Percentiles rank a stretch among this genome's conserved stretches.
phyloP scores from a whole-genome alignment of 1,284 basidiomycete species.

The Mycosarcoma mackinlayi region DNA sequence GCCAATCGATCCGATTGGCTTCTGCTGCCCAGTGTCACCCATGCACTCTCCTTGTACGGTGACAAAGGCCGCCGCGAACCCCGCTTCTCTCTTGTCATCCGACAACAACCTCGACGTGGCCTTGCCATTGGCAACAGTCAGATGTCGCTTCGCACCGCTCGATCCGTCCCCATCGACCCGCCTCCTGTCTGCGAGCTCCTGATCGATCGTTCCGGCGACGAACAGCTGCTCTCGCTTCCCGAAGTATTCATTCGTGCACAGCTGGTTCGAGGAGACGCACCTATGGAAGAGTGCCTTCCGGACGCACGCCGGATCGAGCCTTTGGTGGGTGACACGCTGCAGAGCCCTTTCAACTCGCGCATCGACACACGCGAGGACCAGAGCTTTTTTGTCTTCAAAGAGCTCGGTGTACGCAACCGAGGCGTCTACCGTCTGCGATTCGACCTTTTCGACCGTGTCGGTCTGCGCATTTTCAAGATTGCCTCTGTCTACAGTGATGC shows the following conservation, averaged over 20 bases:
- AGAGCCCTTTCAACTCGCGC: constrained; percentile 39
- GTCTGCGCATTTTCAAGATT: constrained; percentile 29
- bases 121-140: constrained; percentile 49
- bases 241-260: constrained; percentile 44
- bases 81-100: constrained; percentile 47
- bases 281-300: constrained; percentile 32
- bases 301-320: constrained; percentile 35
- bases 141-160: constrained; percentile 44
- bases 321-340: constrained; percentile 41
- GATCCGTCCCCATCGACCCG: constrained; percentile 46
- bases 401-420: constrained; percentile 47
- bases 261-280: constrained; percentile 27
- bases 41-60: constrained; percentile 28
- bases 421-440: constrained; percentile 53
- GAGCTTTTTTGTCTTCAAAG: constrained; percentile 57
- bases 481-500: constrained; percentile 41
- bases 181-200: constrained; percentile 53
- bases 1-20: constrained; percentile 37
- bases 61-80: constrained; percentile 22
- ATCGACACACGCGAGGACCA: constrained; percentile 49
- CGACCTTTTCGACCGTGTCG: constrained; percentile 48
- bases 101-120: constrained; percentile 47
- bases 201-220: constrained; percentile 40
- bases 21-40: constrained; percentile 32
- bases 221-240: constrained; percentile 46